These are phyloP conservation scores for Cocos nucifera DNA, from an alignment of 176 grass and related monocot species.

Conservation along the genomic window DNA sequence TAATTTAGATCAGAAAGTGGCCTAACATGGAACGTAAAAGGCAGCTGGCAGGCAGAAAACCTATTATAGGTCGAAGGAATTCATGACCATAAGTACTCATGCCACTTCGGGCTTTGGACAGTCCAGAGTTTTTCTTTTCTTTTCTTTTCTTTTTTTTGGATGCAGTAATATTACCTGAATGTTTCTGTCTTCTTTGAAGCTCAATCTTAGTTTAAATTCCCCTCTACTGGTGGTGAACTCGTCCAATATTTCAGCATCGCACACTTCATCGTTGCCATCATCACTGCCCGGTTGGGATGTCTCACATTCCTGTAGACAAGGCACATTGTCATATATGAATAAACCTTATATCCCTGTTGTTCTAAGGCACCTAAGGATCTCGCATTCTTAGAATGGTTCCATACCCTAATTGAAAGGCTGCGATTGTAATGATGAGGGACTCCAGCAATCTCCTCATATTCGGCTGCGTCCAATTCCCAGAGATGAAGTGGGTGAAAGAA, in stretches of 20 bases:
- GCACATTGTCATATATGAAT: too few species aligned
- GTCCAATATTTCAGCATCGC: constrained; percentile 74
- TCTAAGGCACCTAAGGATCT: too few species aligned
- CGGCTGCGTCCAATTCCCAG: constrained; percentile 74
- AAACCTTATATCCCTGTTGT: too few species aligned
- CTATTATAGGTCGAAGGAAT: too few species aligned
- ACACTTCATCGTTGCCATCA: constrained; percentile 11
- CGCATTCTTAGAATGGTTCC: not conserved
- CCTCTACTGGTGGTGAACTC: constrained; percentile 77
- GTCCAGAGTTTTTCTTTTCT: too few species aligned
- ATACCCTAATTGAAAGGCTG: constrained; percentile 28
- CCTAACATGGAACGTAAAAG: too few species aligned
- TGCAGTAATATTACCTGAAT: constrained; percentile 41
- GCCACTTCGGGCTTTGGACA: too few species aligned
- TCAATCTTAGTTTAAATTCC: constrained; percentile 64
- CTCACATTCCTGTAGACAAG: constrained; percentile 32
- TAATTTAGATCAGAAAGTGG: too few species aligned
- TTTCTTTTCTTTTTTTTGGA: too few species aligned
- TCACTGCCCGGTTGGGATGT: constrained; percentile 26
- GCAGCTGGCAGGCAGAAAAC: too few species aligned
- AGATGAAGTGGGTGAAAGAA: constrained; percentile 53
- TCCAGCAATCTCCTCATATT: constrained; percentile 79
- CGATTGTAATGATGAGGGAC: constrained; percentile 8
- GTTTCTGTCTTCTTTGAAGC: constrained; percentile 37
- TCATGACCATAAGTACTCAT: too few species aligned